phyloP scores from a whole-genome alignment of 306 rosid genomes.

The Sphenostylis stenocarpa region DNA sequence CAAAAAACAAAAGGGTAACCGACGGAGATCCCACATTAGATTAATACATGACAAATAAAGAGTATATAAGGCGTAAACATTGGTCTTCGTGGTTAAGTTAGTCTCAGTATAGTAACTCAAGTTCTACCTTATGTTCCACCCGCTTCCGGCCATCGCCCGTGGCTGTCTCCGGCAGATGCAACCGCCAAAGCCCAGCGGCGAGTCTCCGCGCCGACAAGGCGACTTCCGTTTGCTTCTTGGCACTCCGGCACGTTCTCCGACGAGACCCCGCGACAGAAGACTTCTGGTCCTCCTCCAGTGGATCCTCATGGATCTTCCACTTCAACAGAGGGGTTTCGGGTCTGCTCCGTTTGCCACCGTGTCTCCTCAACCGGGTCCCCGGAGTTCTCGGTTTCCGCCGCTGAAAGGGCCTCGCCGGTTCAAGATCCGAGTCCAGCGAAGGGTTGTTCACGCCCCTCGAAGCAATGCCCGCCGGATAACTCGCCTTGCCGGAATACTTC shows the following conservation, averaged over 20 bases:
- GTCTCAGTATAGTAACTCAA: neutral
- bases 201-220: constrained; percentile 75
- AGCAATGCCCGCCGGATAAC: constrained; percentile 24
- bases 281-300: constrained; percentile 43
- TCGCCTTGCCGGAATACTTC: constrained; percentile 59
- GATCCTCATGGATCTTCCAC: constrained; percentile 66
- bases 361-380: constrained; percentile 45
- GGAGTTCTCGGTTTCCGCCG: constrained; percentile 47
- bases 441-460: constrained; percentile 39
- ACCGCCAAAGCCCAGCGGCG: constrained; percentile 86
- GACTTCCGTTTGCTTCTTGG: constrained; percentile 40
- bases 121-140: constrained; percentile 63
- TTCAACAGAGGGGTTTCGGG: constrained; percentile 82
- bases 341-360: constrained; percentile 71
- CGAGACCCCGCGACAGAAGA: constrained; percentile 28
- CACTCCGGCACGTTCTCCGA: constrained; percentile 36
- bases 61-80: neutral
- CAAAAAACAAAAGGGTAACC: neutral
- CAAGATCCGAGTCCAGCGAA: constrained; percentile 75
- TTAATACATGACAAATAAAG: neutral
- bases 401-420: constrained; percentile 26
- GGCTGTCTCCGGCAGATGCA: constrained; percentile 65
- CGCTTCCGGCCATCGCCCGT: neutral
- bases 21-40: neutral
- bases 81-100: neutral